Base-by-base conservation (phyloP, 495 filamentous ascomycete species). In the Podospora australis region DNA sequence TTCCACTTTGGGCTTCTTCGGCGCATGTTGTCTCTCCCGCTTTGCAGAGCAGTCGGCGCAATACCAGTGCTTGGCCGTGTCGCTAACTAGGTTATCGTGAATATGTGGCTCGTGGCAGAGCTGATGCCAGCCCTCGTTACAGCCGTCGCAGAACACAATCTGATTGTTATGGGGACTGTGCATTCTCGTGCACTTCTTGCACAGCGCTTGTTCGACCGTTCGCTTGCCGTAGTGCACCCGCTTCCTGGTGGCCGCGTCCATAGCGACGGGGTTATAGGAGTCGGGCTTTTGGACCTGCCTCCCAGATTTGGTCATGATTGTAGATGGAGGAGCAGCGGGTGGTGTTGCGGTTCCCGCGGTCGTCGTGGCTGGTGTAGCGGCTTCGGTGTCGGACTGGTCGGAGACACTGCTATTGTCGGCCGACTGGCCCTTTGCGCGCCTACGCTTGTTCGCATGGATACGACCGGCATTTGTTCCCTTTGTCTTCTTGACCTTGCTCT, bases 81-180 rank as follows among this genome's bases (percentile, higher is more conserved):
- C 70, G 22, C 48, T 61, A 3, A 95, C 78, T 6, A 86, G 79
- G 9, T 86, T 78, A 49, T 82, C 77, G 6, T 74, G 71, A 53
- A 98, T 90, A 4, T 76, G 77, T 1, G 92, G 90, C 54, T 92
- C 80, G 64, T 96, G 90, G 58, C 92, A 97, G 52, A 78, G 77
- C 65, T 95, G 90, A 64, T 98, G 92, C 80, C 90, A 98, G 13
- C 84, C 78, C 9, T 73, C 74, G 60, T 92, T 90, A 70, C 92
- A 98, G 10, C 81, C 83, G 64, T 96, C 90, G 68, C 92, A 98
- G 62, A 95, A 92, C 6, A 97, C 92, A 47, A 98, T 96, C 69
- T 81, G 77, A 64, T 98, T 98, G 49, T 62, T 80, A 14, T 72
- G 62, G 0, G 89, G 85, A 46, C 82, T 87, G 42, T 87, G 79